Conservation (phyloP, 129 eudicot genomes). For the Helianthus annuus region HanXRQr2.0-SUNRISE NC_035447.2:128203169-128203668, state of each 20-base stretch:
- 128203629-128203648: slow-evolving; percentile 56
- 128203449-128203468: slow-evolving; percentile 87
- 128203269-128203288: slow-evolving; percentile 66
- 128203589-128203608: slow-evolving; percentile 88
- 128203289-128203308: slow-evolving; percentile 85
- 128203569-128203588: slow-evolving; percentile 70
- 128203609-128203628: slow-evolving; percentile 52
- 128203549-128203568: slow-evolving; percentile 95
- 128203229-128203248: too few relatives aligned
- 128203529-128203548: slow-evolving; percentile 46
- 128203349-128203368: slow-evolving; percentile 45
- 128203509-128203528: background rate
- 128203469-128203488: background rate
- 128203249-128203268: background rate
- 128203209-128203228: too few relatives aligned
- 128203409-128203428: slow-evolving; percentile 91
- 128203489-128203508: background rate
- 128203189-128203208: too few relatives aligned
- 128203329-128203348: slow-evolving; percentile 90
- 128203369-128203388: slow-evolving; percentile 70
- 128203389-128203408: slow-evolving; percentile 66
- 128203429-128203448: slow-evolving; percentile 71
- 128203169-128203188: background rate
- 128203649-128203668: slow-evolving; percentile 88
- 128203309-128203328: slow-evolving; percentile 87